A percentile compares a stretch with the other conserved stretches of the same genome.
Evolutionary conservation across 495 filamentous ascomycete species (phyloP).

Genomic region (Stereocaulon alpinum): DNA sequence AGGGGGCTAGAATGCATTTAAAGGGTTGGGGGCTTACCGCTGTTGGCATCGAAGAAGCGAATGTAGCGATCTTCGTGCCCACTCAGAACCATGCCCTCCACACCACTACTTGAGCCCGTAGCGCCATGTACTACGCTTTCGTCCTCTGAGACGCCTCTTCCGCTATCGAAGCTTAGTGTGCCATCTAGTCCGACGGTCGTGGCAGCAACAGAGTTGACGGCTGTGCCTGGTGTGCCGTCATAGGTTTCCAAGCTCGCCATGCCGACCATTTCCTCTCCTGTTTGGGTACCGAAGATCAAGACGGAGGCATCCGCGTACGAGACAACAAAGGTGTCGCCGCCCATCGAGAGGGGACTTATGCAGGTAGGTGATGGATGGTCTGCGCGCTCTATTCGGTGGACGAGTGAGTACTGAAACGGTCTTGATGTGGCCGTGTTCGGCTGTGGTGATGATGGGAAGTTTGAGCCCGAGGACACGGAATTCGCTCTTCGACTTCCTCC

Average conservation of each 20-base stretch:
- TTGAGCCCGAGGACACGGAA: slow-evolving; percentile 82
- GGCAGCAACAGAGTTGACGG: slow-evolving; percentile 86
- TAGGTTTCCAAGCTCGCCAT: slow-evolving; percentile 94
- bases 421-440: slow-evolving; percentile 65
- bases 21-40: slow-evolving; percentile 53
- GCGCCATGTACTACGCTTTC: slow-evolving; percentile 63
- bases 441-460: slow-evolving; percentile 83
- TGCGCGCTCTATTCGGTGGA: slow-evolving; percentile 69
- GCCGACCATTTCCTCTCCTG: slow-evolving; percentile 78
- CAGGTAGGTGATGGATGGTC: slow-evolving; percentile 76
- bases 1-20: neutral
- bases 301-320: slow-evolving; percentile 84
- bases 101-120: slow-evolving; percentile 72
- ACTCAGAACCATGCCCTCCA: slow-evolving; percentile 86
- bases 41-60: slow-evolving; percentile 95
- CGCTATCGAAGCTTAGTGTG: slow-evolving; percentile 52
- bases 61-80: slow-evolving; percentile 95
- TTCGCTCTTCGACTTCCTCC: slow-evolving; percentile 75
- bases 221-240: slow-evolving; percentile 69
- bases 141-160: slow-evolving; percentile 50
- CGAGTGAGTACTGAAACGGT: slow-evolving; percentile 56
- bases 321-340: slow-evolving; percentile 89
- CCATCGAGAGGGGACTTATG: slow-evolving; percentile 74
- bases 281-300: slow-evolving; percentile 80
- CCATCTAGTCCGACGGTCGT: slow-evolving; percentile 72